Conservation (phyloP, 208 protist species). For the Acanthamoeba healyi region DNA sequence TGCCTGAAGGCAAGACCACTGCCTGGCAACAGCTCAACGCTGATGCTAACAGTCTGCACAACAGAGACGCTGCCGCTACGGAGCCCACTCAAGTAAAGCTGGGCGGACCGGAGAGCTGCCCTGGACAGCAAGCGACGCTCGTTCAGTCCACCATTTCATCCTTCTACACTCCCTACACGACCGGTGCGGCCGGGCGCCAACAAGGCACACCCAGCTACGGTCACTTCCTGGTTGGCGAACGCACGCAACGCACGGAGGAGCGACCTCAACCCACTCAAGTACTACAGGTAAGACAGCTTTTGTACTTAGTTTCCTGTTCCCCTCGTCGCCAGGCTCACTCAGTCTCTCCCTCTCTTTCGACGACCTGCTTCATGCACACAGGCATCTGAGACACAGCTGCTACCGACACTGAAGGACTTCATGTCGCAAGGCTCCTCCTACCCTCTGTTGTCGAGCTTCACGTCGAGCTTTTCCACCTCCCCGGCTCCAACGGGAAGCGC, state of each 20-base stretch:
- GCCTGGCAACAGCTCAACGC: slow-evolving; percentile 31
- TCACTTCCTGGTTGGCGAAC: not conserved
- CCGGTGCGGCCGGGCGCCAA: not conserved
- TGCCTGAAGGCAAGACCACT: slow-evolving; percentile 62
- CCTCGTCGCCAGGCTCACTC: no score
- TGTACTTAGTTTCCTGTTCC: not conserved
- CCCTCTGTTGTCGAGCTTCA: not conserved
- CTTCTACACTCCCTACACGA: not conserved
- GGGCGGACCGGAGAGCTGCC: not conserved
- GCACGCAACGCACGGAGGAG: not conserved
- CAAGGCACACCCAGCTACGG: not conserved
- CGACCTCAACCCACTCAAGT: not conserved
- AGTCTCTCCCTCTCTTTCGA: no score
- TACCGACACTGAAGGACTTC: not conserved
- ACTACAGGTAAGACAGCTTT: not conserved
- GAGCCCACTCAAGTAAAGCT: not conserved
- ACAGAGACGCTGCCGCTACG: not conserved
- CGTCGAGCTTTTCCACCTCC: not conserved
- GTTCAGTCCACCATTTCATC: not conserved
- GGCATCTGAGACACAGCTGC: not conserved
- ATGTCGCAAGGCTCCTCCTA: not conserved
- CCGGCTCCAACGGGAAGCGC: not conserved
- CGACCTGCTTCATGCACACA: not conserved
- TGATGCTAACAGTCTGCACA: slow-evolving; percentile 12
- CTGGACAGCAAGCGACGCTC: not conserved